Base-by-base conservation (phyloP, 306 rosid genomes). In the Prunus mongolica region DNA sequence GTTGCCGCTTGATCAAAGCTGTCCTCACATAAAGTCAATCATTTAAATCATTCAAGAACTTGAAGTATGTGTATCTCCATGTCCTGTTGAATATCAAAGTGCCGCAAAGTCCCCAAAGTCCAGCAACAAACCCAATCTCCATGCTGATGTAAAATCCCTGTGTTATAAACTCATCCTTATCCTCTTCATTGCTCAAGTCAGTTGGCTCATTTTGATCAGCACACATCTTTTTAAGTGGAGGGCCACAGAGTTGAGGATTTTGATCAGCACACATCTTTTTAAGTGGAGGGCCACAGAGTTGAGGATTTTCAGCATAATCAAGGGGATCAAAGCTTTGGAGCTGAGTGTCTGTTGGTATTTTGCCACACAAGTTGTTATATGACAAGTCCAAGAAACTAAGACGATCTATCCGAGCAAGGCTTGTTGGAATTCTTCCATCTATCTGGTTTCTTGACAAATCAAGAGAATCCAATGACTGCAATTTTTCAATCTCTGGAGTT, bases 31-130 rank as follows among this genome's bases (percentile, higher is more conserved):
- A 28, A 28, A 28, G 30, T 0, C 30, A 28, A 28, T 28, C 30
- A 28, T 28, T 28, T 28, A 28, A 28, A 28, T 3, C 4, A 28
- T 28, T 28, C 30, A 28, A 28, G 30, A 28, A 28, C 30, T 2
- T 73, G 51, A 58, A 78, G 52, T 75, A 84, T 8, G 73, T 32
- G 5, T 25, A 8, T 54, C 85, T 76, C 84, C 80, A 38, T 13
- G 68, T 22, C 61, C 55, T 38, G 12, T 72, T 68, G 6, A 63
- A 15, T 8, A 73, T 0, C 45, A 82, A 44, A 72, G 74, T 67
- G 12, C 78, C 80, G 47, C 84, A 79, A 38, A 85, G 76, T 30
- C 78, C 84, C 82, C 67, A 80, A 62, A 85, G 81, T 51, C 85
- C 87, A 75, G 50, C 25, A 22, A 1, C 18, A 52, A 52, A 52